Evolutionary conservation across 2,329 filamentous ascomycete species (phyloP).

Genomic region (Trichoderma guizhouense): DNA sequence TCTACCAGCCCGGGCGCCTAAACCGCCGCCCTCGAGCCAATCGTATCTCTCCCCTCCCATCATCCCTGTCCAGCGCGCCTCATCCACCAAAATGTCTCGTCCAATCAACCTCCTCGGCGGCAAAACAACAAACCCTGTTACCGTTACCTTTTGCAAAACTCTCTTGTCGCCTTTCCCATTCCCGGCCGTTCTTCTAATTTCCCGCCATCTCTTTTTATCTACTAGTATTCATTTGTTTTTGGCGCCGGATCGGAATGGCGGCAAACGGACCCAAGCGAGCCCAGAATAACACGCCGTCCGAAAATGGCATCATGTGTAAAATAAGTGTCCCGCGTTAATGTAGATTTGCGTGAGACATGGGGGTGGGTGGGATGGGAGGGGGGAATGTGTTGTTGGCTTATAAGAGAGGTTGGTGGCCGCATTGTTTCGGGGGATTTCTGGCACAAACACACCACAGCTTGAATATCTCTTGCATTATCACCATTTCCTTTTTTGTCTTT

Average conservation of each 20-base stretch:
- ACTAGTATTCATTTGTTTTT: not conserved
- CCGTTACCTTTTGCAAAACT: not conserved
- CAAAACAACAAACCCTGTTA: not conserved
- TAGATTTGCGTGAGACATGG: conserved; percentile 10
- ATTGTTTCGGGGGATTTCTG: not conserved
- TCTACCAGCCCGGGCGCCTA: not conserved
- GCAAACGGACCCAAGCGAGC: not conserved
- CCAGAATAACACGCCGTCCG: not conserved
- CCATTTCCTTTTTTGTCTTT: conserved; percentile 24
- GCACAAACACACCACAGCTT: conserved; percentile 6
- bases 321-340: not conserved
- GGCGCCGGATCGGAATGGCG: not conserved
- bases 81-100: not conserved
- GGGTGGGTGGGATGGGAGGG: not conserved
- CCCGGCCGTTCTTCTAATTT: not conserved
- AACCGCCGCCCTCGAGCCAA: not conserved
- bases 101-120: conserved; percentile 7
- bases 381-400: not conserved
- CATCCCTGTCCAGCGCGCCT: conserved; percentile 3
- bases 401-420: conserved; percentile 14
- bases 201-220: not conserved
- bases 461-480: conserved; percentile 15
- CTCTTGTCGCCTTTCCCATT: not conserved
- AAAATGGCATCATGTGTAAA: not conserved
- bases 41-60: not conserved